These are phyloP conservation scores for Groenewaldozyma salmanticensis DNA, from an alignment of 805 yeast species.

Conservation along the genomic window DNA sequence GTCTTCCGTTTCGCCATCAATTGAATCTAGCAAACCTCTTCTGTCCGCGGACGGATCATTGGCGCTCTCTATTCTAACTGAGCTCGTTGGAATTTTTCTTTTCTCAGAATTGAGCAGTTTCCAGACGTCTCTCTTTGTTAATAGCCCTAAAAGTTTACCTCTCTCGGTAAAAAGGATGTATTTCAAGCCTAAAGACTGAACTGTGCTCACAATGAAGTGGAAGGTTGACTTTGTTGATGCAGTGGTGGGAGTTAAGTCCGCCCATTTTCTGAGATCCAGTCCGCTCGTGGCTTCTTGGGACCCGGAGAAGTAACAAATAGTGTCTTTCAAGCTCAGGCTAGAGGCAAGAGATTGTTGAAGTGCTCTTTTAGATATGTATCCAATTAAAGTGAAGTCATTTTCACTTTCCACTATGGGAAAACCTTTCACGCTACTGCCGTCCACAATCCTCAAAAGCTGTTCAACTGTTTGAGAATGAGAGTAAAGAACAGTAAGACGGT, in stretches of 20 bases:
- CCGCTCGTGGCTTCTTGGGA: not conserved
- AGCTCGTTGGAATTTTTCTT: no score
- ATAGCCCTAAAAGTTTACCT: conserved; percentile 28
- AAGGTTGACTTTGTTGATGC: conserved; percentile 27
- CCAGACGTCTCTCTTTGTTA: conserved; percentile 30
- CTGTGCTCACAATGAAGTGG: conserved; percentile 29
- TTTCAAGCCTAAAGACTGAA: conserved; percentile 31
- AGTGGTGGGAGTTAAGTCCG: conserved; percentile 22
- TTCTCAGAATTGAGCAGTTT: conserved; percentile 8
- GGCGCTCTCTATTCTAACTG: no score
- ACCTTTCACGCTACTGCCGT: conserved; percentile 26
- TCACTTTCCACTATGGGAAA: conserved; percentile 36
- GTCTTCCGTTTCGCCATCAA: not conserved
- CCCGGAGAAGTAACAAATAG: not conserved
- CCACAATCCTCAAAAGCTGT: conserved; percentile 18
- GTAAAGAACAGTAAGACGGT: conserved; percentile 25
- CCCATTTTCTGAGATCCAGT: conserved; percentile 12
- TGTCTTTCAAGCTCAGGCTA: conserved; percentile 7
- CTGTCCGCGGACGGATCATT: no score
- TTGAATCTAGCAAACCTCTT: no score
- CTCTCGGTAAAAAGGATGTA: conserved; percentile 25
- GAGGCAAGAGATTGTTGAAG: conserved; percentile 25
- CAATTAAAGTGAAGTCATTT: conserved; percentile 29
- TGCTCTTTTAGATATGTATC: conserved; percentile 35
- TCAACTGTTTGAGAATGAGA: conserved; percentile 19